Conservation (phyloP, 2,329 filamentous ascomycete genomes). For the Aspergillus fijiensis region DNA sequence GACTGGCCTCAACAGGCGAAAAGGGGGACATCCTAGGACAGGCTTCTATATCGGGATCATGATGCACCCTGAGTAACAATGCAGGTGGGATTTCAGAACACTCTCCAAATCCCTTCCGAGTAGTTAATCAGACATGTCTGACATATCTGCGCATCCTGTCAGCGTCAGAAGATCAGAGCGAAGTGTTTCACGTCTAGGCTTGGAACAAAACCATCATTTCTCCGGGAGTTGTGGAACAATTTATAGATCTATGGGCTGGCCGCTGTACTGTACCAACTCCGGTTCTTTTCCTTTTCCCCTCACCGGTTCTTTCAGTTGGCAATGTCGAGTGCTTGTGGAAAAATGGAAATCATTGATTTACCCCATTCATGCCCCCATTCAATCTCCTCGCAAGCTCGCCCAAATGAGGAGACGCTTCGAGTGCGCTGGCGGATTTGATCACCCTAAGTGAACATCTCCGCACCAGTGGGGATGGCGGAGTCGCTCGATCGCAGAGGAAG, state of each 20-base stretch:
- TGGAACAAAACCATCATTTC: background rate
- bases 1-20: background rate
- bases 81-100: background rate
- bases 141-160: background rate
- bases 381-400: background rate
- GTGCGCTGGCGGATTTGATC: background rate
- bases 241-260: background rate
- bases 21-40: background rate
- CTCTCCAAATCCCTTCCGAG: background rate
- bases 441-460: conserved; percentile 19
- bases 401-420: conserved; percentile 10
- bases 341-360: too few relatives aligned
- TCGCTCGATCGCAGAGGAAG: background rate
- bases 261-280: background rate
- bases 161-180: background rate
- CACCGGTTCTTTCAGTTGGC: too few relatives aligned
- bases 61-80: background rate
- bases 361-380: too few relatives aligned
- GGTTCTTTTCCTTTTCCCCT: too few relatives aligned
- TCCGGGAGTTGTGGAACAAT: background rate
- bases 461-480: conserved; percentile 23
- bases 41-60: background rate
- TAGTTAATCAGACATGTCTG: background rate
- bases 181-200: background rate
- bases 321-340: too few relatives aligned